Percentiles rank a stretch among this genome's conserved stretches.
Conservation (phyloP, 805 yeast genomes). For the Debaryomyces maramus region DNA sequence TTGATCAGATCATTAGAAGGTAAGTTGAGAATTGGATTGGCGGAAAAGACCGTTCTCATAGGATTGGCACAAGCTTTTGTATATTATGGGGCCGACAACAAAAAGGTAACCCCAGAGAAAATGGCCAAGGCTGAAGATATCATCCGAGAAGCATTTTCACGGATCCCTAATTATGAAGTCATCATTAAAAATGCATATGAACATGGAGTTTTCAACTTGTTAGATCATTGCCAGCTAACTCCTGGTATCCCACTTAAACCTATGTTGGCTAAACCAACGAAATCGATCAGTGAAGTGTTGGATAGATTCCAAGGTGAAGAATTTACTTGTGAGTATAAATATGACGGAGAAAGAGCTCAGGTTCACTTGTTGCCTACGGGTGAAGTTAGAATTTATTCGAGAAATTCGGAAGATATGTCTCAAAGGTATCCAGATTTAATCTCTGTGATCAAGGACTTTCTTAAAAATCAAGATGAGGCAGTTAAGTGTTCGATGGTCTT, state of each 20-base stretch:
- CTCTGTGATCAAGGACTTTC: conserved; percentile 61
- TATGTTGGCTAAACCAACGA: conserved; percentile 97
- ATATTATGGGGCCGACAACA: conserved; percentile 48
- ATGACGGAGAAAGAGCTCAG: conserved; percentile 98
- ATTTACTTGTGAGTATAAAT: conserved; percentile 95
- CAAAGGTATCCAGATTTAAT: conserved; percentile 91
- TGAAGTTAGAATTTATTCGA: conserved; percentile 73
- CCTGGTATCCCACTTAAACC: conserved; percentile 97
- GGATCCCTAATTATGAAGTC: conserved; percentile 85
- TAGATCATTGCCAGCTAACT: conserved; percentile 67
- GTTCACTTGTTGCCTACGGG: conserved; percentile 74
- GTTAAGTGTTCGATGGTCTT: conserved; percentile 58
- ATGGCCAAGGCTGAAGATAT: conserved; percentile 70
- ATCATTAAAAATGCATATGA: conserved; percentile 65
- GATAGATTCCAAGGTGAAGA: conserved; percentile 82
- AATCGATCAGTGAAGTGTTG: conserved; percentile 85
- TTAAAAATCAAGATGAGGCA: conserved; percentile 29
- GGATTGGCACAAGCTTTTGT: conserved; percentile 83
- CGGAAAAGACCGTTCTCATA: conserved; percentile 86
- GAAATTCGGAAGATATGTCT: conserved; percentile 97
- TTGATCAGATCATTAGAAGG: conserved; percentile 90
- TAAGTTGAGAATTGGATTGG: conserved; percentile 87
- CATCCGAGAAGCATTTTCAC: conserved; percentile 83
- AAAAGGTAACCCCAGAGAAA: conserved; percentile 38
- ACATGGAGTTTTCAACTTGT: conserved; percentile 65